Percentiles rank a stretch among this genome's conserved stretches.
phyloP scores from a whole-genome alignment of 1,139 yeast genomes.

The Taphrina populina region DNA sequence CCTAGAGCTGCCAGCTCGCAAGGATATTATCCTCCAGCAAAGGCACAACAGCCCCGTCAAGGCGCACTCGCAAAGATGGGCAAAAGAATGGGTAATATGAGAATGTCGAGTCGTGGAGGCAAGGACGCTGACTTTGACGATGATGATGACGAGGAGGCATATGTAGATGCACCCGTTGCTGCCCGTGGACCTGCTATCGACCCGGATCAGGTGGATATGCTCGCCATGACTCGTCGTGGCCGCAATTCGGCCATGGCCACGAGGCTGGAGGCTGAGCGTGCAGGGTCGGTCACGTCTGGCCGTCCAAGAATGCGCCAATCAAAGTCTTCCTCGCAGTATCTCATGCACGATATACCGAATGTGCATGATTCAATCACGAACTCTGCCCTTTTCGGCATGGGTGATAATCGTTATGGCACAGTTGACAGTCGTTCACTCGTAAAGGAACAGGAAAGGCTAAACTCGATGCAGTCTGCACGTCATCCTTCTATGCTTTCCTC shows the following conservation, averaged over 20 bases:
- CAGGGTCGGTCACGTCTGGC: conserved; percentile 3
- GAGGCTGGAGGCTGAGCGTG: background rate
- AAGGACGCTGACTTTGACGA: conserved; percentile 14
- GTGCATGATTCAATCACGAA: conserved; percentile 21
- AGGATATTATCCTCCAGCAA: conserved; percentile 7
- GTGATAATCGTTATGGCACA: conserved; percentile 30
- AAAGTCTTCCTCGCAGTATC: conserved; percentile 6
- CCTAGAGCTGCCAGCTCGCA: conserved; percentile 17
- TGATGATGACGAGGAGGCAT: conserved; percentile 34
- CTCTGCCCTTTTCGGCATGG: conserved; percentile 27
- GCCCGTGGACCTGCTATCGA: conserved; percentile 20
- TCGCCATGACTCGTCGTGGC: conserved; percentile 32
- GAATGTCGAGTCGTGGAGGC: conserved; percentile 10
- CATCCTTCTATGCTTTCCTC: conserved; percentile 4
- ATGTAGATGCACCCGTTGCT: conserved; percentile 1
- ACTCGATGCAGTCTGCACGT: conserved; percentile 24
- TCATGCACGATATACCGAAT: conserved; percentile 20
- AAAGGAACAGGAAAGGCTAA: conserved; percentile 11
- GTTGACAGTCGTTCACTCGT: conserved; percentile 25
- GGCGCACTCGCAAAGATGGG: conserved; percentile 18
- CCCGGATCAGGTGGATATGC: conserved; percentile 35
- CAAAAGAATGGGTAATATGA: conserved; percentile 28
- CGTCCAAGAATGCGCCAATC: conserved; percentile 12
- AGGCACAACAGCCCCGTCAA: conserved; percentile 5
- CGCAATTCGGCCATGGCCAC: conserved; percentile 5